Evolutionary conservation across 169 alveolate genomes (phyloP), one percentile per base, ranked within the genome.

Genomic region (Cryptosporidium sp.): DNA sequence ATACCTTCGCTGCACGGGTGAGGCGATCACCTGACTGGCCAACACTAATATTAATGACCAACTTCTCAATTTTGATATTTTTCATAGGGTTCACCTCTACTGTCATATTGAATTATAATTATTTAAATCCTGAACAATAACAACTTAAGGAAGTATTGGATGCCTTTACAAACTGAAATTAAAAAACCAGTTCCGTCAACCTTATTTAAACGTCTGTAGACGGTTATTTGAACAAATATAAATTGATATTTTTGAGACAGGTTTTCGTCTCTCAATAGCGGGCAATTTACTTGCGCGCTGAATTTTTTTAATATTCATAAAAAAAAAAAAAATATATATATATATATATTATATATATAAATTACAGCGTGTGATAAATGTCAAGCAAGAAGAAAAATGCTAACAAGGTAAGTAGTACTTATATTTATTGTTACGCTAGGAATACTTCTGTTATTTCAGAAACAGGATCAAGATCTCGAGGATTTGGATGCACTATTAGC

Each of bases 11-110:
- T 12, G 99, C 99, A 75, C 99, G 97, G 23, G 99, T 98, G 87
- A 99, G 96, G 71, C 99, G 95, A 94, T 99, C 99, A 18, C 99
- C 99, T 67, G 99, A 95, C 97, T 95, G 85, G 56, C 99, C 99
- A 42, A 98, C 99, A 84, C 99, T 96, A 92, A 98, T 97, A 95
- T 99, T 98, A 86, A 99, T 97, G 85, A 97, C 98, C 85, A 99
- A 97, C 94, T 99, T 99, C 85, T 96, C 98, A 84, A 99, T 98
- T 91, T 97, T 98, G 95, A 99, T 98, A 89, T 97, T 97, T 94
- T 99, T 97, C 99, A 99, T 99, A 86, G 98, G 98, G 94, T 98
- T 98, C 85, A 94, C 96, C 80, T 95, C 91, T 35, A 68, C 75
- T 51, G 84, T 48, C 75, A 91, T 91, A 23, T 73, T 68, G 23